Percentiles rank a stretch among this genome's conserved stretches.
Conservation (phyloP, 1,284 basidiomycete genomes). For the Irpex sp. region DNA sequence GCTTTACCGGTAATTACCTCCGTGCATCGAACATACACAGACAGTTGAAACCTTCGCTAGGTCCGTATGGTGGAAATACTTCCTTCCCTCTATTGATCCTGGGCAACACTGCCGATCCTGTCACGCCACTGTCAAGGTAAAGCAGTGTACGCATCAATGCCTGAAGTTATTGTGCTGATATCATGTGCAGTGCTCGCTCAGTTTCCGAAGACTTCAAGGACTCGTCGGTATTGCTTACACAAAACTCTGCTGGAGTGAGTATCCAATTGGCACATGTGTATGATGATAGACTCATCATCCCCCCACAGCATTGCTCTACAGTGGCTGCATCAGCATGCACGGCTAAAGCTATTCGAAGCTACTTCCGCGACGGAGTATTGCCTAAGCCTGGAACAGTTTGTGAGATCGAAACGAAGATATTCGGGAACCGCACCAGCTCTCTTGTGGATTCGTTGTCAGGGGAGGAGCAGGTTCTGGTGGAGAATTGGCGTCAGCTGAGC, state of each 20-base stretch:
- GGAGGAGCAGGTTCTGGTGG: neutral
- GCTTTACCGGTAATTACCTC: conserved; percentile 12
- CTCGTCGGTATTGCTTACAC: conserved; percentile 17
- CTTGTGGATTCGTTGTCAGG: no score
- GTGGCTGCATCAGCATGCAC: conserved; percentile 10
- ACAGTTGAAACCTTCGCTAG: neutral
- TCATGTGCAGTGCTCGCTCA: conserved; percentile 14
- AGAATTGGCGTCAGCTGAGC: neutral
- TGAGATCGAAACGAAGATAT: conserved; percentile 4
- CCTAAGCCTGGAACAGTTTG: conserved; percentile 10
- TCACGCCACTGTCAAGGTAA: conserved; percentile 11
- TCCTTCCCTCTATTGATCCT: conserved; percentile 15
- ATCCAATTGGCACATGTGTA: no score
- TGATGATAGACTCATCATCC: no score
- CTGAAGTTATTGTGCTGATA: neutral
- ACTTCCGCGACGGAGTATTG: conserved; percentile 8
- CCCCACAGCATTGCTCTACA: neutral
- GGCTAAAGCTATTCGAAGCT: conserved; percentile 6
- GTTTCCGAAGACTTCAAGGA: conserved; percentile 17
- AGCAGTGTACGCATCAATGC: neutral
- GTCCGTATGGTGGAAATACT: conserved; percentile 15
- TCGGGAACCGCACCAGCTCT: neutral
- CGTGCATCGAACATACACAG: neutral
- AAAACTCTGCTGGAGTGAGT: conserved; percentile 18
- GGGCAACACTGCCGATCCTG: conserved; percentile 17